Percentiles rank a stretch among this genome's conserved stretches.
Evolutionary conservation across 179 eudicot species (phyloP).

Genomic region (Carnegiea gigantea): DNA sequence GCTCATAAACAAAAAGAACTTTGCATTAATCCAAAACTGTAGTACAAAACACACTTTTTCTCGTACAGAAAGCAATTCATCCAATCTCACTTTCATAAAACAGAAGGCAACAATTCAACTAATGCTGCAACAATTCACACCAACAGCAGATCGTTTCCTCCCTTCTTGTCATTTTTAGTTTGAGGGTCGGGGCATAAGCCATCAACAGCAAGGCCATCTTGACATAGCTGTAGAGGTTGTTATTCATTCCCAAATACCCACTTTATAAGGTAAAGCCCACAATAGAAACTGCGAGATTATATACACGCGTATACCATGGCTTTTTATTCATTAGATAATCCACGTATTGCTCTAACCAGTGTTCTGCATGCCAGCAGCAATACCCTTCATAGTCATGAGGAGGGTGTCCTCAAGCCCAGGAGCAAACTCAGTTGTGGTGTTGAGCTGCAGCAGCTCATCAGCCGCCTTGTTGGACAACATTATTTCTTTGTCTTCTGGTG

Average conservation of each 20-base stretch:
- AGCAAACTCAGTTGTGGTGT: slow-evolving; percentile 73
- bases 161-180: not conserved
- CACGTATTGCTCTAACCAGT: slow-evolving; percentile 45
- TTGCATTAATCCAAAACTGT: no score
- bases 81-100: not conserved
- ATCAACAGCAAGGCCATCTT: not conserved
- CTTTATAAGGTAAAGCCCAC: not conserved
- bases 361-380: slow-evolving; percentile 88
- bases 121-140: not conserved
- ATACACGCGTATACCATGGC: not conserved
- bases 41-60: no score
- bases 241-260: not conserved
- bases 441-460: slow-evolving; percentile 68
- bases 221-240: not conserved
- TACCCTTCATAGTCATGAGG: slow-evolving; percentile 84
- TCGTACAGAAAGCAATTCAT: no score
- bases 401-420: slow-evolving; percentile 85
- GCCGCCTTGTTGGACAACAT: slow-evolving; percentile 58
- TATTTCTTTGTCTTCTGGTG: slow-evolving; percentile 65
- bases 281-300: not conserved
- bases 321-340: not conserved
- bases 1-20: no score
- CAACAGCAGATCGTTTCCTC: not conserved
- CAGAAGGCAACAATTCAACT: not conserved
- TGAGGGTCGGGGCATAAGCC: not conserved